phyloP scores from a whole-genome alignment of 148 eudicot genomes.

The Vaccinium macrocarpon region DNA sequence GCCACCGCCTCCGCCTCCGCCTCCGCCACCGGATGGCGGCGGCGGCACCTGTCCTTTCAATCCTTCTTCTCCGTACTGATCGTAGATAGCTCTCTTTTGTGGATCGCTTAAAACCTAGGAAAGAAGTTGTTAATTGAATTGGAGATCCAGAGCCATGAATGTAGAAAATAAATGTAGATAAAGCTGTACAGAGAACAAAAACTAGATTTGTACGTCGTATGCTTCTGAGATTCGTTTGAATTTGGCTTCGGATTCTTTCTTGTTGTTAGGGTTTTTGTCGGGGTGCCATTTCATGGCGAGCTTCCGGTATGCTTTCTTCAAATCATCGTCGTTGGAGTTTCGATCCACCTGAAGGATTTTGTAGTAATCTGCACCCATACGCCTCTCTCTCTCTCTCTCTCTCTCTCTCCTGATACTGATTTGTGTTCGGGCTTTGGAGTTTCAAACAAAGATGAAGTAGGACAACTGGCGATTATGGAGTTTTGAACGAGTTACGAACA shows the following conservation, averaged over 20 bases:
- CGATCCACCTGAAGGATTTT: conserved; percentile 57
- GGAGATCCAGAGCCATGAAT: no score
- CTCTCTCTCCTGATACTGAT: conserved; percentile 6
- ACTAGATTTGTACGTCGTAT: conserved; percentile 43
- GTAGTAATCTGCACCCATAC: conserved; percentile 43
- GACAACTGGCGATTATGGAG: background rate
- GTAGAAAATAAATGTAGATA: no score
- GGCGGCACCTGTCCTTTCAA: conserved; percentile 74
- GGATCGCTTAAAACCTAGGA: conserved; percentile 82
- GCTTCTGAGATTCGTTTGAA: conserved; percentile 82
- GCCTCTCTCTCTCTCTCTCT: background rate
- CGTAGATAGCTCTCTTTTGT: conserved; percentile 69
- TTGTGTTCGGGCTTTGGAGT: background rate
- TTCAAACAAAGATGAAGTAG: background rate
- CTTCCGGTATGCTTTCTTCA: conserved; percentile 62
- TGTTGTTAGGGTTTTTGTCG: conserved; percentile 70
- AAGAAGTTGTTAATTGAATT: background rate
- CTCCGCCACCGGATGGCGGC: conserved; percentile 40
- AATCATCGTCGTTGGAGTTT: conserved; percentile 58
- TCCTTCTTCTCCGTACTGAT: conserved; percentile 85
- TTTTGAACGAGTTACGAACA: no score
- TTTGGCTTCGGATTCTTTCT: conserved; percentile 70
- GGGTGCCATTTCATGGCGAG: conserved; percentile 85
- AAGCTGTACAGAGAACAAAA: background rate
- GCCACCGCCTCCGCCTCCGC: conserved; percentile 21